Evolutionary conservation across 345 rosid genomes (phyloP), one percentile per base, ranked within the genome.

Genomic region (Acer saccharum): DNA sequence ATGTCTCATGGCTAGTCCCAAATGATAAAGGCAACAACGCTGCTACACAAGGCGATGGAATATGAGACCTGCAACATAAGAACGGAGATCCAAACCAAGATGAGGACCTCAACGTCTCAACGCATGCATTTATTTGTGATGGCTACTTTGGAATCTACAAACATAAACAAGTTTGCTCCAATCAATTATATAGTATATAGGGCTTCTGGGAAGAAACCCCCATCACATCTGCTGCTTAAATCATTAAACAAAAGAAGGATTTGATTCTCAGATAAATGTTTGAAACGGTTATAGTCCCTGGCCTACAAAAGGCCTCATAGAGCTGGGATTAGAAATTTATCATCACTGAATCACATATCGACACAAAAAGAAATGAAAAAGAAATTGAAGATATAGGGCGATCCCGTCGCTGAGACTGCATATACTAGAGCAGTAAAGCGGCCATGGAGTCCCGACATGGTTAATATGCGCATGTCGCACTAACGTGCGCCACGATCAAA

Each of bases 31-130:
- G 85, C 89, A 72, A 75, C 89, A 63, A 85, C 79, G 84, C 91
- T 68, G 78, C 91, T 85, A 83, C 85, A 79, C 86, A 85, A 85
- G 91, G 87, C 85, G 62, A 86, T 88, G 91, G 88, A 86, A 88
- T 88, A 86, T 86, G 88, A 86, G 87, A 81, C 88, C 78, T 67
- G 71, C 66, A 35, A 50, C 25, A 18, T 63, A 32, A 32, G 4
- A 76, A 81, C 65, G 83, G 81, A 84, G 57, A 65, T 58, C 63
- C 77, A 16, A 18, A 20, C 6, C 27, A 25, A 35, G 6, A 32
- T 32, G 35, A 23, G 41, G 69, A 44, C 81, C 70, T 76, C 80
- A 54, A 83, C 88, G 75, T 73, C 35, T 35, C 39, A 35, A 35
- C 41, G 25, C 39, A 35, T 35, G 67, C 76, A 78, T 86, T 65